Conservation (phyloP, 257 asterid genomes). For the Solanum bulbocastanum region DNA sequence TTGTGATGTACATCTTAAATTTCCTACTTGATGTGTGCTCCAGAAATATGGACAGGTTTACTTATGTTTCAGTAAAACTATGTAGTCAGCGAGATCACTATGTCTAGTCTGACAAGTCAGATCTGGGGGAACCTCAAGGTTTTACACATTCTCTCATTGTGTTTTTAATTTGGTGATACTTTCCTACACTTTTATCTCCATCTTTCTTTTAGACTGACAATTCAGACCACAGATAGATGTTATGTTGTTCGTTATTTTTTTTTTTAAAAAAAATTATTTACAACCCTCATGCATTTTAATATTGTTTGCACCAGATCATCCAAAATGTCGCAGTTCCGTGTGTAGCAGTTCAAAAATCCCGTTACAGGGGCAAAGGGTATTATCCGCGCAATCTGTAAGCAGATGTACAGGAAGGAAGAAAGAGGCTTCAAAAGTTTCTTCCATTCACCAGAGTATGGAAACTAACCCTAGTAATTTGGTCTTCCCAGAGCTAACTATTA, state of each 20-base stretch:
- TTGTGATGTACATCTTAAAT: background rate
- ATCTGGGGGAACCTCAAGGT: background rate
- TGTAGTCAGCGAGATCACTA: background rate
- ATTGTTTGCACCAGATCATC: slow-evolving; percentile 26
- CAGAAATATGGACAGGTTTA: background rate
- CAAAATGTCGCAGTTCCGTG: slow-evolving; percentile 19
- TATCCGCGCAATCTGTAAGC: slow-evolving; percentile 36
- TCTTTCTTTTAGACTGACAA: background rate
- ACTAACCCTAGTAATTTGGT: slow-evolving; percentile 16
- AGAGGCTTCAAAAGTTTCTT: slow-evolving; percentile 25
- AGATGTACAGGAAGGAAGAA: slow-evolving; percentile 27
- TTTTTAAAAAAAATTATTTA: background rate
- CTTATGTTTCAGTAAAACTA: background rate
- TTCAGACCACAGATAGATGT: background rate
- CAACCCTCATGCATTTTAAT: background rate
- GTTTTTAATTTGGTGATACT: background rate
- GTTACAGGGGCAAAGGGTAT: slow-evolving; percentile 26
- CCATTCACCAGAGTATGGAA: slow-evolving; percentile 19
- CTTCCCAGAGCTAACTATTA: slow-evolving; percentile 41
- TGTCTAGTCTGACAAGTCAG: background rate
- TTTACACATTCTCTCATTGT: background rate
- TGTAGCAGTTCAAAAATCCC: slow-evolving; percentile 78
- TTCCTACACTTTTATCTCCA: background rate
- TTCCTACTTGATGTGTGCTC: background rate
- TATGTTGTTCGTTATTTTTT: background rate